Evolutionary conservation across 176 grass and related monocot genomes (phyloP).

Genomic region (Oryza coarctata): DNA sequence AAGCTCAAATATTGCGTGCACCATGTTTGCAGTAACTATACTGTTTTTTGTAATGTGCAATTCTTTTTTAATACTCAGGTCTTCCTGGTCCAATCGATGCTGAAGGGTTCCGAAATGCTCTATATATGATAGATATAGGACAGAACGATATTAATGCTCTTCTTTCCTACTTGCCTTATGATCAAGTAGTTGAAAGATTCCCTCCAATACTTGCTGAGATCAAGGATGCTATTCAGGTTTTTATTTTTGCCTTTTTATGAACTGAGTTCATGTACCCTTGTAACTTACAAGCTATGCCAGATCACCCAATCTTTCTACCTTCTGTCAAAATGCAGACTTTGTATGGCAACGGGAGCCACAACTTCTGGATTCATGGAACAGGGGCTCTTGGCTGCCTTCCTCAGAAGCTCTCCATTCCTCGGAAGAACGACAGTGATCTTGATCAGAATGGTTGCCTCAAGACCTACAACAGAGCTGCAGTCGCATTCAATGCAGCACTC

Average conservation of each 20-base stretch:
- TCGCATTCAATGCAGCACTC: constrained; percentile 60
- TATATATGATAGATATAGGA: constrained; percentile 87
- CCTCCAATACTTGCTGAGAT: constrained; percentile 61
- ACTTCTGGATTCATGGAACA: constrained; percentile 80
- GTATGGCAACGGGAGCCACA: constrained; percentile 55
- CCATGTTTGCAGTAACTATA: neutral
- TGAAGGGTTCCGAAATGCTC: constrained; percentile 58
- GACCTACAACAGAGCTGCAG: constrained; percentile 70
- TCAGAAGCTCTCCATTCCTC: constrained; percentile 67
- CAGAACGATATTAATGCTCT: constrained; percentile 75
- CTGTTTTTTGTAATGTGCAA: neutral
- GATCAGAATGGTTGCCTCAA: constrained; percentile 71
- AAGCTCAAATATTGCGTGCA: neutral
- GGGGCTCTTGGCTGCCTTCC: constrained; percentile 83
- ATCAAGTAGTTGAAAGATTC: constrained; percentile 55
- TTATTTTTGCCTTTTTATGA: neutral
- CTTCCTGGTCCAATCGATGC: constrained; percentile 38
- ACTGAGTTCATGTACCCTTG: neutral
- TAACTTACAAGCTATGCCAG: neutral
- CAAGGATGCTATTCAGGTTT: constrained; percentile 64
- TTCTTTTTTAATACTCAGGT: constrained; percentile 41
- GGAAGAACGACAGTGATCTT: constrained; percentile 51
- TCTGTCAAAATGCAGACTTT: constrained; percentile 46
- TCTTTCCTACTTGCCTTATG: constrained; percentile 39
- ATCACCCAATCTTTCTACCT: neutral